Evolutionary conservation across 2,329 filamentous ascomycete species (phyloP), one percentile per base, ranked within the genome.

Genomic region (Alternaria infectoria): DNA sequence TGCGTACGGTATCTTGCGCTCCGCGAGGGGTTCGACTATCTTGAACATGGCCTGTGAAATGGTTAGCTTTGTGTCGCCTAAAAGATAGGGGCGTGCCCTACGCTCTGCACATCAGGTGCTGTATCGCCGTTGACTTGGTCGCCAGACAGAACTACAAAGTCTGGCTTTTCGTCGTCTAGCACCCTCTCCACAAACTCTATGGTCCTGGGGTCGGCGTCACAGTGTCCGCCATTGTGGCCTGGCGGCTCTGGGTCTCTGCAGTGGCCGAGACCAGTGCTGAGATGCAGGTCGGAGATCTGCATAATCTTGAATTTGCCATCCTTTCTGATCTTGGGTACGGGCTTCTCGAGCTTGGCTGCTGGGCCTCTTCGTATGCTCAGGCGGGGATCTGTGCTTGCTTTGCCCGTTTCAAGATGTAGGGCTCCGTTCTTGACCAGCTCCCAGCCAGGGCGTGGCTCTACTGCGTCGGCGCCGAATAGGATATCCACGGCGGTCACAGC

Each of bases 221-320:
- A 99, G 71, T 89, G 88, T 11, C 90, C 91, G 6, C 89, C 90
- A 56, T 93, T 88, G 69, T 88, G 87, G 51, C 86, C 86, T 65
- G 89, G 87, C 0, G 94, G 94, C 69, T 95, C 86, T n/a, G 93
- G 88, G 71, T 99, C 93, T 68, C 96, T 89, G 76, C 96, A 99
- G 47, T 82, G 81, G 10, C 96, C 96, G 6, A 94, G 86, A 10
- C 95, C 96, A 3, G 96, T 99, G 75, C 93, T 95, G 59, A 99
- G 83, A 80, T 99, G 96, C 65, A 98, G 83, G 82, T 99, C 96
- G n/a, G 93, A 91, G 59, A 97, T 85, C 81, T 99, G 96, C 86
- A 99, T 89, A 68, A 99, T 97, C 84, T 98, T 98, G 84, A 98
- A 98, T 72, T 91, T 93, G 28, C 95, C 96, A 77, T 96, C 93